phyloP scores from a whole-genome alignment of 225 moss, liverwort and hornwort species.

The Ulota crispa region DNA sequence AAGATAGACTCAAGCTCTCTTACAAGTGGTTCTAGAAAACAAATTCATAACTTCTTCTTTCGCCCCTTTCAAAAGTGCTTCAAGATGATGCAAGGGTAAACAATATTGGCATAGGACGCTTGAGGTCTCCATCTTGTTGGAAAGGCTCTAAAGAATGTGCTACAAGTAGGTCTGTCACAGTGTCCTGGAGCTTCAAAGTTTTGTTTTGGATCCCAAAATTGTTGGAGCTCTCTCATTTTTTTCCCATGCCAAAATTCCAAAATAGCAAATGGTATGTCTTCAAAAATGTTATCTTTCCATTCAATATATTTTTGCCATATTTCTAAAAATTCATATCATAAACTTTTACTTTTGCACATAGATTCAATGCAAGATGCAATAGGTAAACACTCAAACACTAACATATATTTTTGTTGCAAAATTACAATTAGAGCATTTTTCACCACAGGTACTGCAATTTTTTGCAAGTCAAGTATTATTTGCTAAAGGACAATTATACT shows the following conservation, averaged over 20 bases:
- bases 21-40: no score
- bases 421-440: not conserved
- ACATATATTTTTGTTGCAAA: not conserved
- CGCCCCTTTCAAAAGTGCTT: no score
- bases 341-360: not conserved
- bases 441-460: not conserved
- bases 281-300: not conserved
- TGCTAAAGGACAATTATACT: rapidly evolving
- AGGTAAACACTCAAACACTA: not conserved
- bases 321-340: not conserved
- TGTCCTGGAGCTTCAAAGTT: not conserved
- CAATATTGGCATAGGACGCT: no score
- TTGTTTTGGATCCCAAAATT: not conserved
- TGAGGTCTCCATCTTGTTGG: not conserved
- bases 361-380: not conserved
- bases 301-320: not conserved
- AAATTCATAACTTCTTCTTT: no score
- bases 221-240: no score
- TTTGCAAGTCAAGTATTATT: not conserved
- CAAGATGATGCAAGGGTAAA: no score
- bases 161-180: rapidly evolving
- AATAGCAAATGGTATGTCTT: not conserved
- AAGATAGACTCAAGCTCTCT: no score
- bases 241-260: not conserved
- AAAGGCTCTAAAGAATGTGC: not conserved